phyloP scores from a whole-genome alignment of 768 basidiomycete genomes.

The Lactarius sp. region DNA sequence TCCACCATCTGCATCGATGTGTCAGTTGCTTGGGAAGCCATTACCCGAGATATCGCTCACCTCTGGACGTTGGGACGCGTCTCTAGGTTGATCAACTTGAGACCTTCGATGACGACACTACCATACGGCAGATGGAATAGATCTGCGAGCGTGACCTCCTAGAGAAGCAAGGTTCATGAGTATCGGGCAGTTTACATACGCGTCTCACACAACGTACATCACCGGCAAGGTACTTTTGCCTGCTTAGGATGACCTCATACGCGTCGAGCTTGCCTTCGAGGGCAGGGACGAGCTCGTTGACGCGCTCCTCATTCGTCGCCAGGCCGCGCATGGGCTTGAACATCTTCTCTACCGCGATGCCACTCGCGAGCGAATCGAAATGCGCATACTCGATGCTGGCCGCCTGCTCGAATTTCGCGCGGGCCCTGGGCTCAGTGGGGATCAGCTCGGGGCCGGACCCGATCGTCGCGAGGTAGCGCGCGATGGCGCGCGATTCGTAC shows the following conservation, averaged over 20 bases:
- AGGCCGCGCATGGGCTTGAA: not conserved
- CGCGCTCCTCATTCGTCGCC: not conserved
- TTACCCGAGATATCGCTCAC: not conserved
- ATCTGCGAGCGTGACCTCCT: conserved; percentile 19
- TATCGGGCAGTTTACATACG: not conserved
- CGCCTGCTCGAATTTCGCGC: conserved; percentile 31
- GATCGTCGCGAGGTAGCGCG: conserved; percentile 27
- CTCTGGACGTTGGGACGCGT: conserved; percentile 11
- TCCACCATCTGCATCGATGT: conserved; percentile 16
- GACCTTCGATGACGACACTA: not conserved
- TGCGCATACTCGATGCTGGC: conserved; percentile 29
- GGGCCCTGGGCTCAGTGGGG: conserved; percentile 25
- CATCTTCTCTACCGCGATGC: not conserved
- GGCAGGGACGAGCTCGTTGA: not conserved
- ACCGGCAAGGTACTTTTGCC: conserved; percentile 22
- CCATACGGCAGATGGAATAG: conserved; percentile 12
- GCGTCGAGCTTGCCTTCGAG: conserved; percentile 11
- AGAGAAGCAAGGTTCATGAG: not conserved
- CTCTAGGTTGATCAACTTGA: not conserved
- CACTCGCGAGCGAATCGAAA: not conserved
- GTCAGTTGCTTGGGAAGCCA: not conserved
- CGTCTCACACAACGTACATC: not conserved
- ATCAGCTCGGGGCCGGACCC: conserved; percentile 28
- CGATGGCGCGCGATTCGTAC: conserved; percentile 31
- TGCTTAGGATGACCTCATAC: conserved; percentile 9